A percentile compares a stretch with the other conserved stretches of the same genome.
phyloP scores from a whole-genome alignment of 768 basidiomycete species.

The Pisolithus orientalis region DNA sequence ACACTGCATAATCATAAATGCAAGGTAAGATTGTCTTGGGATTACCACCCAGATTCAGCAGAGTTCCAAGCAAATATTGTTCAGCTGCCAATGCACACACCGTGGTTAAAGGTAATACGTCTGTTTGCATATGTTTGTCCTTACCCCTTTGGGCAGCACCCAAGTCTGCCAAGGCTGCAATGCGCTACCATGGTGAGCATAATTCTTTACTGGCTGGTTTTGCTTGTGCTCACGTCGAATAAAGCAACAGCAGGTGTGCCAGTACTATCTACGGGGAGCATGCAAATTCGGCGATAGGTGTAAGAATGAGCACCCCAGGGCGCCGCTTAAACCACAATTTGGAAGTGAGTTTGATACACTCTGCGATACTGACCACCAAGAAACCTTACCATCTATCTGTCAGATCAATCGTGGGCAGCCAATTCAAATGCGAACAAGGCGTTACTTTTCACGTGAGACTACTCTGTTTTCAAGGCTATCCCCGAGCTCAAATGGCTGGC shows the following conservation, averaged over 20 bases:
- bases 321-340: conserved; percentile 33
- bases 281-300: conserved; percentile 65
- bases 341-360: conserved; percentile 39
- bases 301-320: conserved; percentile 55
- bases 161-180: no score
- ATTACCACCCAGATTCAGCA: no score
- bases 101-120: no score
- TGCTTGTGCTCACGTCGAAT: background rate
- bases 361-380: background rate
- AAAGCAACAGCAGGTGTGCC: conserved; percentile 45
- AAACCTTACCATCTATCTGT: background rate
- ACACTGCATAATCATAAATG: no score
- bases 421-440: conserved; percentile 17
- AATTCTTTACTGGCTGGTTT: background rate
- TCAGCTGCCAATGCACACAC: no score
- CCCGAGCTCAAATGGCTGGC: conserved; percentile 2
- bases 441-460: conserved; percentile 36
- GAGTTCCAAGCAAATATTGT: no score
- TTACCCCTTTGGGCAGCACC: no score
- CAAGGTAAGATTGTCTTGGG: no score
- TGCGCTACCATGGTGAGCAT: background rate
- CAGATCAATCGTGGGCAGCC: conserved; percentile 39
- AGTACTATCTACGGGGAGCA: conserved; percentile 54
- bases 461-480: background rate
- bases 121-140: no score